Conservation (phyloP, 2,329 filamentous ascomycete species). For the Penicillium sp. region DNA sequence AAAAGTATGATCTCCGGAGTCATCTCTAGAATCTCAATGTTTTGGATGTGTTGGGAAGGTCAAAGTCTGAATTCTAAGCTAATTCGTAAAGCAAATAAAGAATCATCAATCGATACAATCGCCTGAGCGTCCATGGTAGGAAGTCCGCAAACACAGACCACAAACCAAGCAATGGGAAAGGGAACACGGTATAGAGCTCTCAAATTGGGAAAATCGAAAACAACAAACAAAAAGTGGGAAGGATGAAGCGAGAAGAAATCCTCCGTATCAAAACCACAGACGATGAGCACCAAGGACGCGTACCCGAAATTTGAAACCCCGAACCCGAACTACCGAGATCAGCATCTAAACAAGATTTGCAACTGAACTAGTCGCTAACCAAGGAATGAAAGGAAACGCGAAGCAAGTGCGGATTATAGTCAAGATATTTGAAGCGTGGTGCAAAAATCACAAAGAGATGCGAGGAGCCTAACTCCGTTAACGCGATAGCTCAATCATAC, state of each 20-base stretch:
- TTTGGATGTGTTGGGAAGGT: constrained; percentile 4
- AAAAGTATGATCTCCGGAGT: no score
- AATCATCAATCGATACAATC: constrained; percentile 26
- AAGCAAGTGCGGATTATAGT: constrained; percentile 17
- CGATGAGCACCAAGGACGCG: neutral
- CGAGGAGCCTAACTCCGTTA: constrained; percentile 18
- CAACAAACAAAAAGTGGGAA: neutral
- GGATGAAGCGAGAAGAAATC: constrained; percentile 5
- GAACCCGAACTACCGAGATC: neutral
- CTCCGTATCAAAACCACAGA: constrained; percentile 3
- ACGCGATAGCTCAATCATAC: constrained; percentile 23
- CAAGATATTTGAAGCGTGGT: constrained; percentile 12
- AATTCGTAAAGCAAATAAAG: constrained; percentile 16
- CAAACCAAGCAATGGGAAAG: constrained; percentile 11
- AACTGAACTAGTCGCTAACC: constrained; percentile 4
- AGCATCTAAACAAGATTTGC: constrained; percentile 7
- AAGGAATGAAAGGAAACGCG: constrained; percentile 1
- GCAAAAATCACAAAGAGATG: constrained; percentile 19
- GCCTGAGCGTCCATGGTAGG: constrained; percentile 9
- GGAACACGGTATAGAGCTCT: neutral
- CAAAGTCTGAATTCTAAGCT: constrained; percentile 16
- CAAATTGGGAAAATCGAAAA: neutral
- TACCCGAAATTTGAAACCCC: neutral
- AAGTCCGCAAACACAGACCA: constrained; percentile 9
- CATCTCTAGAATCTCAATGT: no score